These are phyloP conservation scores for Kwoniella sp. DNA, from an alignment of 768 basidiomycete species.

Conservation along the genomic window DNA sequence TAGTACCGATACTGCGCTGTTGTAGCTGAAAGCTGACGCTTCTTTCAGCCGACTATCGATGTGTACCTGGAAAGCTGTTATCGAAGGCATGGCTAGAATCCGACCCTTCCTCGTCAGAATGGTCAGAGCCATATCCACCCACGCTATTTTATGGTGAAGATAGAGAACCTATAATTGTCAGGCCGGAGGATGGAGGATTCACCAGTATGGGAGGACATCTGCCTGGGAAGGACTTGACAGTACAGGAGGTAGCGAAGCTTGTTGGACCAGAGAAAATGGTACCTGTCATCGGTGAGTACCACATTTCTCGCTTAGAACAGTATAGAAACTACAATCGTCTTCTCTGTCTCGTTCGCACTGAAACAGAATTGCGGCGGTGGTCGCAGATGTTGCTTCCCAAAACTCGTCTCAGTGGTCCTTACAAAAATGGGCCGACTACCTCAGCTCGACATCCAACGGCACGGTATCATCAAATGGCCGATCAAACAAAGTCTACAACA, in stretches of 20 bases:
- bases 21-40: not conserved
- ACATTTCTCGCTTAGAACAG: not conserved
- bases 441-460: slow-evolving; percentile 57
- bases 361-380: too few species aligned
- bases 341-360: slow-evolving; percentile 1
- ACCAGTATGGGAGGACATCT: slow-evolving; percentile 89
- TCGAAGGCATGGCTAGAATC: slow-evolving; percentile 45
- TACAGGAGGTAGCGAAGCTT: slow-evolving; percentile 75
- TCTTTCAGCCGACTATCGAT: slow-evolving; percentile 26
- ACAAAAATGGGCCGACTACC: slow-evolving; percentile 82
- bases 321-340: too few species aligned
- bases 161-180: slow-evolving; percentile 76
- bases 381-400: slow-evolving; percentile 79
- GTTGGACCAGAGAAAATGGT: slow-evolving; percentile 77
- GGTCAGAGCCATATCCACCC: slow-evolving; percentile 8
- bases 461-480: slow-evolving; percentile 8
- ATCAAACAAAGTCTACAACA: slow-evolving; percentile 77
- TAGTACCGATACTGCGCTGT: not conserved
- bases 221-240: slow-evolving; percentile 71
- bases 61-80: slow-evolving; percentile 27
- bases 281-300: slow-evolving; percentile 79
- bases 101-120: not conserved
- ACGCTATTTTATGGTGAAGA: slow-evolving; percentile 46
- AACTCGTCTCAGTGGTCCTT: slow-evolving; percentile 84
- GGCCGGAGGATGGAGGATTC: slow-evolving; percentile 59